Conservation (phyloP, 305 asterid genomes). For the Plantago lanceolata region DNA sequence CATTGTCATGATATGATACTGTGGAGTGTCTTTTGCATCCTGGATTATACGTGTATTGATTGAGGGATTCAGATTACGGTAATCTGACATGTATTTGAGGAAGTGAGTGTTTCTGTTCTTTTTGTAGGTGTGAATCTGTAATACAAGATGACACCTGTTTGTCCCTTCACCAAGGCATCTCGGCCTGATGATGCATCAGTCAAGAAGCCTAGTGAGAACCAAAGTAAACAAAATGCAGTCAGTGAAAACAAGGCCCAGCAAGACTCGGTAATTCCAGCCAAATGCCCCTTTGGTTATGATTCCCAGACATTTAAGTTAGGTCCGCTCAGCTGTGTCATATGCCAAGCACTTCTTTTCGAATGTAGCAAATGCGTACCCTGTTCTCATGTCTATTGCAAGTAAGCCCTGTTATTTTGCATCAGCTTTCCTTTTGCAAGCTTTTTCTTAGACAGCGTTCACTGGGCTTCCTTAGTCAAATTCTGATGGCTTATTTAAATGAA, state of each 20-base stretch:
- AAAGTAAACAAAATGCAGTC: slow-evolving; percentile 38
- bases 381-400: slow-evolving; percentile 91
- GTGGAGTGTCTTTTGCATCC: background rate
- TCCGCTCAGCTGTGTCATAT: slow-evolving; percentile 85
- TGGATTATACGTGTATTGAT: background rate
- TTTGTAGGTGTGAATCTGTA: slow-evolving; percentile 28
- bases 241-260: slow-evolving; percentile 50
- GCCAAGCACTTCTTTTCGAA: slow-evolving; percentile 88
- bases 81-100: background rate
- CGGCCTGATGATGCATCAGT: slow-evolving; percentile 74
- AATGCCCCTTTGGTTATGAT: slow-evolving; percentile 91
- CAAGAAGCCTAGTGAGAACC: slow-evolving; percentile 58
- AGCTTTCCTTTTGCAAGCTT: background rate
- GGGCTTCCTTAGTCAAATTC: background rate
- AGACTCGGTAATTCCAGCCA: slow-evolving; percentile 45
- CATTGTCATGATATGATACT: background rate
- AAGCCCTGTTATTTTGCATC: slow-evolving; percentile 29
- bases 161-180: slow-evolving; percentile 77
- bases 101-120: background rate
- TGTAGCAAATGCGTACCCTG: slow-evolving; percentile 92
- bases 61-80: background rate
- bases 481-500: slow-evolving; percentile 26
- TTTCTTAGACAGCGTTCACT: background rate
- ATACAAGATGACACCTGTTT: slow-evolving; percentile 76
- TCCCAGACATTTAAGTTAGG: slow-evolving; percentile 89